Percentiles rank a stretch among this genome's conserved stretches.
Evolutionary conservation across 1,139 yeast species (phyloP).

Genomic region (Pichia sp.): DNA sequence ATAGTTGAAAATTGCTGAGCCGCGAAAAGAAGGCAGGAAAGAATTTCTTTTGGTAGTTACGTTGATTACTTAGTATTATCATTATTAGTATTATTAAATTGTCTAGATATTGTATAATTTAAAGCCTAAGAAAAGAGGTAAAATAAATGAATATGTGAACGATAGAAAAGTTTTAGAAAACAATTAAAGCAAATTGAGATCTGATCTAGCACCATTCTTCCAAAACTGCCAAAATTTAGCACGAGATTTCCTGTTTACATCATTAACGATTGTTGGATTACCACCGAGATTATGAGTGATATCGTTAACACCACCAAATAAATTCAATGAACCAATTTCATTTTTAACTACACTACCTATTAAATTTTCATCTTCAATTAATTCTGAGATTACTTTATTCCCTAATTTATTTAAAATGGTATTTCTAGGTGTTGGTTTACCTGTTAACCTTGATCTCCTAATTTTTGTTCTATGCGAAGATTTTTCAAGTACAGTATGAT

Average conservation of each 20-base stretch:
- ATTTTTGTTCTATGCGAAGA: conserved; percentile 23
- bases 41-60: too few relatives aligned
- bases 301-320: too few relatives aligned
- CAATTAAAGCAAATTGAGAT: background rate
- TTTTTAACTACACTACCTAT: conserved; percentile 14
- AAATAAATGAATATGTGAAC: background rate
- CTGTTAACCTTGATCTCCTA: conserved; percentile 26
- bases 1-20: too few relatives aligned
- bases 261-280: conserved; percentile 7
- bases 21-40: too few relatives aligned
- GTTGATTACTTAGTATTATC: too few relatives aligned
- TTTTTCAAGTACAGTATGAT: conserved; percentile 17
- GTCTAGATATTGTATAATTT: too few relatives aligned
- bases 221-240: conserved; percentile 4
- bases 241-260: conserved; percentile 4
- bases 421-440: conserved; percentile 25
- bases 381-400: conserved; percentile 20
- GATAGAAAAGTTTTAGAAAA: background rate
- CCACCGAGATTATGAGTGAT: too few relatives aligned
- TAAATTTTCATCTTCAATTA: conserved; percentile 21
- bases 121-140: too few relatives aligned
- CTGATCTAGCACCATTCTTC: conserved; percentile 10
- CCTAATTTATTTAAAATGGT: conserved; percentile 21
- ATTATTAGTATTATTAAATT: too few relatives aligned
- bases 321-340: conserved; percentile 10